phyloP scores from a whole-genome alignment of 2,329 filamentous ascomycete genomes.

The Huntiella savannae region DNA sequence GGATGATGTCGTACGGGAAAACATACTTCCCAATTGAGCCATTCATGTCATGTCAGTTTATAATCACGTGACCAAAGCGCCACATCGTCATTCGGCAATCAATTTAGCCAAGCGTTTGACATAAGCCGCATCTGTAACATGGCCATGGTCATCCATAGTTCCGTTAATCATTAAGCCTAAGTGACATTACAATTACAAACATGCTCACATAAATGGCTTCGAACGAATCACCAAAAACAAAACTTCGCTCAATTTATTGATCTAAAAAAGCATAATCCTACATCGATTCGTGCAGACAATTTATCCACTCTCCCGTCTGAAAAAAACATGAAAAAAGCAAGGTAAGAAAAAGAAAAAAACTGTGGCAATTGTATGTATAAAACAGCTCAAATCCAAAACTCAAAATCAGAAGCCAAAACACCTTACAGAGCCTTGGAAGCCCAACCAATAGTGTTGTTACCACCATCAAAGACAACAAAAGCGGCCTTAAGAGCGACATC shows the following conservation, averaged over 20 bases:
- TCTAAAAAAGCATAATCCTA: no score
- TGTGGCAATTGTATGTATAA: no score
- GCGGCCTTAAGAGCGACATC: slow-evolving; percentile 44
- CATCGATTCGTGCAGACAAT: no score
- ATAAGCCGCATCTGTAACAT: no score
- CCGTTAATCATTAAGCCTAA: no score
- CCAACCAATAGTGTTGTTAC: slow-evolving; percentile 30
- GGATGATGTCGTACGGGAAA: not conserved
- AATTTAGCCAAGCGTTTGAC: no score
- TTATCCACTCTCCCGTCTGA: not conserved
- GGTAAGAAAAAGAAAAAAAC: not conserved
- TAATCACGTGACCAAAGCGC: no score
- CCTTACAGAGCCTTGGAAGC: slow-evolving; percentile 5
- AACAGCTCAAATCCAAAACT: not conserved
- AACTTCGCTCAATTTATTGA: no score
- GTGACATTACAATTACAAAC: no score
- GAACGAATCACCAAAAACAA: not conserved
- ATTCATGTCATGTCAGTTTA: not conserved
- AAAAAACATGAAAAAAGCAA: not conserved
- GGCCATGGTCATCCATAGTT: no score
- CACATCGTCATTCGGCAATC: no score
- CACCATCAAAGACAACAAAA: slow-evolving; percentile 37
- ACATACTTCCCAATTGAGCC: not conserved
- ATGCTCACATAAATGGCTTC: no score
- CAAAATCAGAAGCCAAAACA: not conserved